Base-by-base conservation (phyloP, 805 yeast genomes). In the Diddensiella transvaalensis region DNA sequence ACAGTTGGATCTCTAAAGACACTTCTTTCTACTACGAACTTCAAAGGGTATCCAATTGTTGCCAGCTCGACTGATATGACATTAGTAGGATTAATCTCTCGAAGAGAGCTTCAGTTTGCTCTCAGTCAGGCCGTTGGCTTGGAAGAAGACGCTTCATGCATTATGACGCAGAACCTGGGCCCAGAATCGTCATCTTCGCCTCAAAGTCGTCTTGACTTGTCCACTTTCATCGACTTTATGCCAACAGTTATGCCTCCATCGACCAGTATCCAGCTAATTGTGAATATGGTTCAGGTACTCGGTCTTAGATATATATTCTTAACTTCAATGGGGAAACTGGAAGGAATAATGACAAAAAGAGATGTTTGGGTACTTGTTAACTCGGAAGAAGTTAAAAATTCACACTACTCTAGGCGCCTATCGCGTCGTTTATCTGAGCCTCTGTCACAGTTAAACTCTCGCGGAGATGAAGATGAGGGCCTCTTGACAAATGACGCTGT, bases 31-130 rank as follows among this genome's bases (percentile, higher is more conserved):
- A 44, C 50, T 2, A 42, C 56, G 26, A 48, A 60, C 1, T 61
- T 42, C 46, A 63, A 65, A 43, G 82, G 76, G 8, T 70, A 70
- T 54, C 84, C 80, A 5, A 70, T 72, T 6, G 65, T 77, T 56
- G 63, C 61, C 46, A 68, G 65, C 44, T 59, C 55, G 41, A 54
- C 54, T 11, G 67, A 60, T 42, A 70, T 60, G 22, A 61, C 55
- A 2, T 52, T 78, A 2, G 37, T 69, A 2, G 83, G 83, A 1
- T 74, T 70, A 64, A 55, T 78, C 3, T 60, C 75, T 1, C 50
- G 70, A 3, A 61, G 58, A 30, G 77, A 73, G 24, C 52, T 78
- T 19, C 48, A 51, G 11, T 47, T 54, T 3, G 72, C 73, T 17
- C 38, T 35, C 15, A 8, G 8, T 35, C 32, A 26, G 13, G 32